phyloP scores from a whole-genome alignment of 2,329 filamentous ascomycete genomes.

The Calonectria pseudoturangicola region DNA sequence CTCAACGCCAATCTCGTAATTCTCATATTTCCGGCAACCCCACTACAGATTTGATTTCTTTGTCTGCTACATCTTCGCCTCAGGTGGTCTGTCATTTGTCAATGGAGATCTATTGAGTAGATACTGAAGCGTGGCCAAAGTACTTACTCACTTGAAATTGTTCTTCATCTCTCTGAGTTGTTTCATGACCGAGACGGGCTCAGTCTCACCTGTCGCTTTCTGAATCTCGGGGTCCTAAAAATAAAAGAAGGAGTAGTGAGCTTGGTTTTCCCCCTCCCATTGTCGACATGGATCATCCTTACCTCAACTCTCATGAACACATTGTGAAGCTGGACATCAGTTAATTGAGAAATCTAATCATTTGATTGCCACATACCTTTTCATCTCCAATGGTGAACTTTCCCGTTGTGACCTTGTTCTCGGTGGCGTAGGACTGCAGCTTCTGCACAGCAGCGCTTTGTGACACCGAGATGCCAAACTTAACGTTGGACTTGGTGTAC shows the following conservation, averaged over 20 bases:
- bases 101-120: slow-evolving; percentile 1
- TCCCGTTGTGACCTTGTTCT: slow-evolving; percentile 92
- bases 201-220: slow-evolving; percentile 86
- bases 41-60: neutral
- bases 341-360: neutral
- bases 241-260: neutral
- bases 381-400: slow-evolving; percentile 98
- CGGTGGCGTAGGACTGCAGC: slow-evolving; percentile 84
- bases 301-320: slow-evolving; percentile 95
- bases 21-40: neutral
- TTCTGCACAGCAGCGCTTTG: slow-evolving; percentile 85
- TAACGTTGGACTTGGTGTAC: slow-evolving; percentile 97
- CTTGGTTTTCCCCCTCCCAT: neutral
- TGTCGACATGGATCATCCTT: slow-evolving; percentile 58
- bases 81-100: slow-evolving; percentile 44
- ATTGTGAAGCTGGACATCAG: slow-evolving; percentile 83
- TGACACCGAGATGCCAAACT: slow-evolving; percentile 86
- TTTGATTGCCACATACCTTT: slow-evolving; percentile 76
- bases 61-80: slow-evolving; percentile 57
- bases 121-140: neutral
- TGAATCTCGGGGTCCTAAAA: slow-evolving; percentile 86
- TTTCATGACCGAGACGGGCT: slow-evolving; percentile 89
- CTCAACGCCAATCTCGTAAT: slow-evolving; percentile 50
- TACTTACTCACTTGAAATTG: slow-evolving; percentile 75
- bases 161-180: slow-evolving; percentile 95